Percentiles rank a stretch among this genome's conserved stretches.
These are phyloP conservation scores for Juglanconis sp. DNA, from an alignment of 2,329 filamentous ascomycete species.

Conservation along the genomic window DNA sequence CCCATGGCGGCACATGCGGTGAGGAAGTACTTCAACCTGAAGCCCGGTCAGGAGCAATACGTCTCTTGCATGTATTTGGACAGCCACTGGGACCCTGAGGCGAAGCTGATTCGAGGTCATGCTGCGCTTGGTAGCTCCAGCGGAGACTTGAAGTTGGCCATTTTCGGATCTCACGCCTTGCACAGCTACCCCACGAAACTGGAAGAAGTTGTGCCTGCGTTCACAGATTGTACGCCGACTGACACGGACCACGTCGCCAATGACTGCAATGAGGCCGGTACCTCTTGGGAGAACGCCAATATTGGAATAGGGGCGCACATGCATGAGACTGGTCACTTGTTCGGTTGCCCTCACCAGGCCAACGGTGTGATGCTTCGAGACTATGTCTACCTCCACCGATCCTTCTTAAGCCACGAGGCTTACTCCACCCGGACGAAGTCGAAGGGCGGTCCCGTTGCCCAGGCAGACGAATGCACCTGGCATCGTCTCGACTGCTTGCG, in stretches of 20 bases:
- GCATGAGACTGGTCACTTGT: conserved; percentile 84
- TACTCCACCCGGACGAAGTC: conserved; percentile 85
- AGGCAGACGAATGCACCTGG: conserved; percentile 84
- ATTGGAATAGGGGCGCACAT: conserved; percentile 91
- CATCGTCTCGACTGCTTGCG: conserved; percentile 85
- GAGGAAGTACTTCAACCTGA: conserved; percentile 69
- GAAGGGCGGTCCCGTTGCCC: conserved; percentile 71
- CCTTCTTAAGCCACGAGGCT: conserved; percentile 76
- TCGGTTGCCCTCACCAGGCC: conserved; percentile 87
- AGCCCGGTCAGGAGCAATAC: conserved; percentile 78
- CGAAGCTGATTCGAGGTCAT: conserved; percentile 72
- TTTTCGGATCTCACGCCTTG: conserved; percentile 89
- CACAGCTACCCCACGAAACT: conserved; percentile 87
- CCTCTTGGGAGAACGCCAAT: conserved; percentile 93
- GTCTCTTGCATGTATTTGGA: conserved; percentile 86
- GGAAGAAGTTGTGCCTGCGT: conserved; percentile 85
- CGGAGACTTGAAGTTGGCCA: conserved; percentile 74
- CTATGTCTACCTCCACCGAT: conserved; percentile 79
- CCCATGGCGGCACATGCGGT: conserved; percentile 75
- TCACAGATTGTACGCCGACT: conserved; percentile 86
- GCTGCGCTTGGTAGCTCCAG: conserved; percentile 75
- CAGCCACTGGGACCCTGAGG: conserved; percentile 75
- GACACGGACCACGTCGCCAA: conserved; percentile 79
- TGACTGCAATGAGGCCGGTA: conserved; percentile 81
- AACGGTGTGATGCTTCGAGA: conserved; percentile 89